Conservation (phyloP, 768 basidiomycete species). For the Mycena latifolia region DNA sequence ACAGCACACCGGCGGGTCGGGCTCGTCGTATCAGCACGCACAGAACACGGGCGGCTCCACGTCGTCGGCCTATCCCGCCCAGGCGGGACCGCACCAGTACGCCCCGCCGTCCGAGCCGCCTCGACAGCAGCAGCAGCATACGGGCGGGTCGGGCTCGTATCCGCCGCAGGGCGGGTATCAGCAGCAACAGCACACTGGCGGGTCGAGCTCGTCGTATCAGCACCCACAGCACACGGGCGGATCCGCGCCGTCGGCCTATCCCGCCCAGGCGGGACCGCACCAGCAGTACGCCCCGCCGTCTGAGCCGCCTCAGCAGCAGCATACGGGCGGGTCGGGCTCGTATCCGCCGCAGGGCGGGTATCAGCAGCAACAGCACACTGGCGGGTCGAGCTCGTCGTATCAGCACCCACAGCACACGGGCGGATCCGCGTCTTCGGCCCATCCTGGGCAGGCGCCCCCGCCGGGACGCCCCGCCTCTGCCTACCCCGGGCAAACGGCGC, state of each 20-base stretch:
- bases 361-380: no score
- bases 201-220: no score
- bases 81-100: no score
- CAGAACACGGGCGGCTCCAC: not conserved
- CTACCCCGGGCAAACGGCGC: no score
- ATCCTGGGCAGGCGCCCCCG: slow-evolving; percentile 24
- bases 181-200: no score
- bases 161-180: no score
- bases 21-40: no score
- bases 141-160: no score
- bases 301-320: not conserved
- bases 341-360: no score
- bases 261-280: not conserved
- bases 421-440: slow-evolving; percentile 23
- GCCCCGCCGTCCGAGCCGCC: no score
- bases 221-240: slow-evolving; percentile 20
- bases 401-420: slow-evolving; percentile 24
- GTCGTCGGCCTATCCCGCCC: not conserved
- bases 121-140: slow-evolving; percentile 13
- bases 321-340: not conserved
- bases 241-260: not conserved
- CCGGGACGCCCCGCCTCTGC: not conserved
- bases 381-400: slow-evolving; percentile 11
- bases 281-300: no score
- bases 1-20: no score